These are phyloP conservation scores for Nitzschia sp. DNA, from an alignment of 108 stramenopile species.

Conservation along the genomic window DNA sequence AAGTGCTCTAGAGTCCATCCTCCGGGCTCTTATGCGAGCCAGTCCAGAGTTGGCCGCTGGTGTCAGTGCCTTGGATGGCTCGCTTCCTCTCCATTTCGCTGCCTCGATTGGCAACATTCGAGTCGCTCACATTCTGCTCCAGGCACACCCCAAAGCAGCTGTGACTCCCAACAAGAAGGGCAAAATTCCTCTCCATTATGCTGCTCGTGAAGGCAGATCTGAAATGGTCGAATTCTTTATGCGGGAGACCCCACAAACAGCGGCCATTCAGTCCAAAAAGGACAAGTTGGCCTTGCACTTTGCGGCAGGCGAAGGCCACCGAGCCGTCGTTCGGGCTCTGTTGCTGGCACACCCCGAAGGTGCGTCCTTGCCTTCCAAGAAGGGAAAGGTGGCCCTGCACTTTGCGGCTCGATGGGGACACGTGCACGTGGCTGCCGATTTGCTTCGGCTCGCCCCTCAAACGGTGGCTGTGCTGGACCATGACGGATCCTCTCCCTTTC, in stretches of 20 bases:
- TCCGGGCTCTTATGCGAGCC: conserved; percentile 21
- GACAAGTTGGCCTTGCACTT: conserved; percentile 56
- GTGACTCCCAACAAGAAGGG: conserved; percentile 50
- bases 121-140: conserved; percentile 25
- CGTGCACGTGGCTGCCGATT: conserved; percentile 36
- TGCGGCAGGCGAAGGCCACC: conserved; percentile 52
- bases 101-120: conserved; percentile 43
- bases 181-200: conserved; percentile 59
- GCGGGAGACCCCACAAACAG: conserved; percentile 29
- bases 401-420: conserved; percentile 62
- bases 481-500: conserved; percentile 53
- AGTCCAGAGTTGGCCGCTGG: conserved; percentile 35
- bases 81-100: conserved; percentile 54
- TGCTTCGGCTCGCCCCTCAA: conserved; percentile 29
- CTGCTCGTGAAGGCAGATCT: conserved; percentile 48
- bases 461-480: conserved; percentile 34
- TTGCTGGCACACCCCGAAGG: conserved; percentile 43
- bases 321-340: conserved; percentile 33
- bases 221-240: conserved; percentile 47
- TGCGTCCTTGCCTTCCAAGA: conserved; percentile 33
- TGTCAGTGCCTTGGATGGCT: conserved; percentile 36
- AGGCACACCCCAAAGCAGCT: conserved; percentile 34
- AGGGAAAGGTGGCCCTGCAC: conserved; percentile 56
- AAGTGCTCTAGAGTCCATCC: conserved; percentile 17
- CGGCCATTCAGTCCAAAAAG: conserved; percentile 44